Evolutionary conservation across 331 rosid genomes (phyloP), one percentile per base, ranked within the genome.

Genomic region (Spiraea crenata): DNA sequence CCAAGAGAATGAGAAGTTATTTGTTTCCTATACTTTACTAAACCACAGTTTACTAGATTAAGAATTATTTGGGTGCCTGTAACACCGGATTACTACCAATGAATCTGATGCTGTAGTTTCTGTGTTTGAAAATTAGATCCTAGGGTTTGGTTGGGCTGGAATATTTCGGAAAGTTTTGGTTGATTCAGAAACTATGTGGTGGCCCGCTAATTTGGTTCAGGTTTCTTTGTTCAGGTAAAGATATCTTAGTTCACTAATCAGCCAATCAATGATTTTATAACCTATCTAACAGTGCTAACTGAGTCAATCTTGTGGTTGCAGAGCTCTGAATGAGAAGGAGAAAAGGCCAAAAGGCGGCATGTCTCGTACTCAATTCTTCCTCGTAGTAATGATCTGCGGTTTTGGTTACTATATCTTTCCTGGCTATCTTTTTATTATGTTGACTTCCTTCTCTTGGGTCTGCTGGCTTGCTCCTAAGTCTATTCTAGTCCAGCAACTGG

Each of bases 111-210:
- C n/a, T 45, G 38, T 39, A 44, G 39, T 63, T 74, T 9, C 13
- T 79, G 16, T 78, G 56, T 72, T 66, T 70, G 10, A 45, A 45
- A 59, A 49, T 59, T 69, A 87, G 92, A 76, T 85, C 37, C 64
- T 91, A 58, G 97, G 97, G 25, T 91, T 86, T 60, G 96, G 97
- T 19, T 91, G 92, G 91, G 97, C 96, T 34, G 97, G 97, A 58
- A 41, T 88, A 34, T 91, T 89, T 42, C 35, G 96, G 76, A 87
- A 78, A 61, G 80, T 74, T 73, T 82, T 91, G 66, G 97, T 91
- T 55, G 97, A 91, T 67, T 90, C 97, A 40, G 89, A 70, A 38
- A 86, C 83, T 67, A 91, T 91, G 97, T 91, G 97, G 97, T 91
- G 97, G 96, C 97, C 96, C 2, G 70, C 84, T 57, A 91, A 89